Evolutionary conservation across 2,329 filamentous ascomycete species (phyloP), one percentile per base, ranked within the genome.

Genomic region (Alternaria postmessia): DNA sequence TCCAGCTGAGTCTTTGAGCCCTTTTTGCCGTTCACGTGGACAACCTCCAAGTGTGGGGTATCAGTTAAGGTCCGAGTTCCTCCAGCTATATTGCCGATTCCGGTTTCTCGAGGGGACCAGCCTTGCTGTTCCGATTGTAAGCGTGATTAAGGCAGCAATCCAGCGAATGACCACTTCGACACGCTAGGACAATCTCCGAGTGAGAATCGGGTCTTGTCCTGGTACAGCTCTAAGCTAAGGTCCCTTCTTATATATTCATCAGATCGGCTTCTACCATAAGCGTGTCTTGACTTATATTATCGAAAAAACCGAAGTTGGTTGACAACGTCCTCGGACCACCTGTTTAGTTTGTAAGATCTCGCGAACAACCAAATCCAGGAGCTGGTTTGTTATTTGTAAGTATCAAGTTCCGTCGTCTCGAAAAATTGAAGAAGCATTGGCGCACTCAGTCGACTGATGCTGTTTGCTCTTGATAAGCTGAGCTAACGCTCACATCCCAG

Each of bases 291-390:
- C 11, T 11, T 30, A 8, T 8, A 11, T 5, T 4, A 11, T 30
- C 14, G 32, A 16, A 12, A 34, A 34, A 16, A 11, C 12, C 11
- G 12, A 34, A 16, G 32, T 16, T 0, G 14, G 32, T 36, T 36
- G 14, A 36, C 12, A 14, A 2, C 12, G 3, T 3, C 32, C 5
- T 4, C 1, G 0, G 14, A 12, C 16, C 14, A 14, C 0, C 32
- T 16, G 12, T 36, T 36, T 12, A 0, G 3, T 16, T 36, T 0
- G 6, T 36, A 36, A 7, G 5, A 14, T 6, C 14, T 9, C 18
- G 9, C 12, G 39, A 22, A 14, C 5, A 22, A 22, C 11, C 0
- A 12, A 12, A 11, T 0, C 5, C 2, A 7, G 5, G 9, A 20
- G 22, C 18, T 22, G 1, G n/a, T 9, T 22, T 8, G 9, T 1